A percentile compares a stretch with the other conserved stretches of the same genome.
Evolutionary conservation across 2,329 filamentous ascomycete species (phyloP).

Genomic region (Curvularia verruculosa): DNA sequence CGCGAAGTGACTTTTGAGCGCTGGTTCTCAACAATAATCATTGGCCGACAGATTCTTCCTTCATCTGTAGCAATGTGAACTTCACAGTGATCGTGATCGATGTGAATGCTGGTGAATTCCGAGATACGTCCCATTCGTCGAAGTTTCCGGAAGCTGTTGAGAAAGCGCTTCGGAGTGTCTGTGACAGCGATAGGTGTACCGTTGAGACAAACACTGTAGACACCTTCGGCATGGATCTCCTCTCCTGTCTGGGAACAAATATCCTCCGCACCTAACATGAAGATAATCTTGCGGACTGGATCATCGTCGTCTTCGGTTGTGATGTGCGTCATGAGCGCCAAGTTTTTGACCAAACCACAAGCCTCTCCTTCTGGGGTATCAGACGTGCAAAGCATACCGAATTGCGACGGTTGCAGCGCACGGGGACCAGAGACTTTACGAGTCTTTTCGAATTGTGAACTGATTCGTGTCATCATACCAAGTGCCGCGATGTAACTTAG

Average conservation of each 20-base stretch:
- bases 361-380: slow-evolving; percentile 99
- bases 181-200: slow-evolving; percentile 92
- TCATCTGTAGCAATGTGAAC: slow-evolving; percentile 97
- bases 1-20: slow-evolving; percentile 78
- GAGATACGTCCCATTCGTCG: slow-evolving; percentile 90
- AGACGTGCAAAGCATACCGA: slow-evolving; percentile 96
- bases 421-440: slow-evolving; percentile 94
- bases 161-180: slow-evolving; percentile 82
- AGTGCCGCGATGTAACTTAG: slow-evolving; percentile 95
- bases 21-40: slow-evolving; percentile 92
- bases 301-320: slow-evolving; percentile 95
- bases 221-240: slow-evolving; percentile 83
- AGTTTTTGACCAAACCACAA: slow-evolving; percentile 95
- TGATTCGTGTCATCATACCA: slow-evolving; percentile 99
- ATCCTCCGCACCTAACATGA: slow-evolving; percentile 82
- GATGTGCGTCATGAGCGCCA: slow-evolving; percentile 98
- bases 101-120: slow-evolving; percentile 94
- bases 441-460: slow-evolving; percentile 98
- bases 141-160: slow-evolving; percentile 83
- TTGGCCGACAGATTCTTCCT: slow-evolving; percentile 91
- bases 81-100: slow-evolving; percentile 89
- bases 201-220: slow-evolving; percentile 93
- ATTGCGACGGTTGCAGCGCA: slow-evolving; percentile 95
- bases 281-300: slow-evolving; percentile 84
- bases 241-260: slow-evolving; percentile 80